phyloP scores from a whole-genome alignment of 108 stramenopile genomes.

The Parmales sp. region DNA sequence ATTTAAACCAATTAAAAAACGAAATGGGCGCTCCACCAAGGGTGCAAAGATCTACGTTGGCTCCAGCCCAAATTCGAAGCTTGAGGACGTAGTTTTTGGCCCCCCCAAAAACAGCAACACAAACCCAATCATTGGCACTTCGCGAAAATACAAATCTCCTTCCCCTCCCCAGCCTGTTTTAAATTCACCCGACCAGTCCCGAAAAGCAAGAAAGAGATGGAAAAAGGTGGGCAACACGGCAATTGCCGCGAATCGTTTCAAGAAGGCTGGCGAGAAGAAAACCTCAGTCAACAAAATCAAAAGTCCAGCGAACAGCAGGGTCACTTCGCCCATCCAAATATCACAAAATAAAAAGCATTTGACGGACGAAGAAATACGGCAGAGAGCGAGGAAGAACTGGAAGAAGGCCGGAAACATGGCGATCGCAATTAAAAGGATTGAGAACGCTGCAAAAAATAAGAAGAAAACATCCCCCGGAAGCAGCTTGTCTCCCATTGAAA shows the following conservation, averaged over 20 bases:
- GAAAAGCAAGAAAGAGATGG: background rate
- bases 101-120: too few relatives aligned
- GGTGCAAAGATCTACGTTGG: too few relatives aligned
- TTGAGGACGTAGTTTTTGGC: too few relatives aligned
- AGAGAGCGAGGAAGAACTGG: background rate
- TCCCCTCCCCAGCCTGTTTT: too few relatives aligned
- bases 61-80: too few relatives aligned
- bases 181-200: too few relatives aligned
- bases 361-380: background rate
- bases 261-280: background rate
- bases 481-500: background rate
- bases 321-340: background rate
- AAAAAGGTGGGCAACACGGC: background rate
- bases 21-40: too few relatives aligned
- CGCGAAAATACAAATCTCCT: too few relatives aligned
- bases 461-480: background rate
- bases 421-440: background rate
- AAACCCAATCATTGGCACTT: too few relatives aligned
- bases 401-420: conserved; percentile 4
- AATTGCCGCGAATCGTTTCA: background rate
- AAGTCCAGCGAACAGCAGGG: background rate
- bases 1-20: too few relatives aligned
- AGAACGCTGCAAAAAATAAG: background rate
- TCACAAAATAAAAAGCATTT: background rate
- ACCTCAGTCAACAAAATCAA: background rate